Conservation (phyloP, 2,329 filamentous ascomycete genomes). For the Aspergillus sojae region DNA sequence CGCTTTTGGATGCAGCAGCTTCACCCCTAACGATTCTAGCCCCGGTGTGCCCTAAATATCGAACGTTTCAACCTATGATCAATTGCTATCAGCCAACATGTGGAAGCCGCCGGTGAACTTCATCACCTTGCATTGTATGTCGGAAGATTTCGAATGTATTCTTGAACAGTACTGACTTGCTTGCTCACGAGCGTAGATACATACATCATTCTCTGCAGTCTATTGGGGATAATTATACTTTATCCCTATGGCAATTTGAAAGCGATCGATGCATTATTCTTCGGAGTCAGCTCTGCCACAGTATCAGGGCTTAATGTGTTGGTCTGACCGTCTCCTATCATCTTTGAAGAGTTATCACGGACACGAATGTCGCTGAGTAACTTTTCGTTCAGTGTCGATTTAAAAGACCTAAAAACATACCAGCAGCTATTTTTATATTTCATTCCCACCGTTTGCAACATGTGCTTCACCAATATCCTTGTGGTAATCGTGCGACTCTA, state of each 20-base stretch:
- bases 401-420: constrained; percentile 53
- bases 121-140: constrained; percentile 34
- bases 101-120: constrained; percentile 31
- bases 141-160: neutral
- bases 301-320: constrained; percentile 57
- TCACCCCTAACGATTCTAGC: neutral
- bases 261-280: constrained; percentile 54
- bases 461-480: constrained; percentile 54
- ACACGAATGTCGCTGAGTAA: neutral
- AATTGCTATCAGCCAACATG: constrained; percentile 16
- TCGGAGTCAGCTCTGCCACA: constrained; percentile 53
- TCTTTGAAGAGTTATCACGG: neutral
- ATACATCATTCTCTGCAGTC: constrained; percentile 42
- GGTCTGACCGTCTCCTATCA: constrained; percentile 18
- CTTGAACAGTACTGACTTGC: neutral
- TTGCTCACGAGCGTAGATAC: constrained; percentile 34
- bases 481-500: constrained; percentile 52
- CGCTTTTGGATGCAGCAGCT: neutral
- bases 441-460: constrained; percentile 52
- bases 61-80: neutral
- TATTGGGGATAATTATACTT: constrained; percentile 41
- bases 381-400: constrained; percentile 47
- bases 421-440: constrained; percentile 58
- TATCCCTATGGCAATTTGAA: constrained; percentile 44
- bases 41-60: neutral